phyloP scores from a whole-genome alignment of 345 rosid species.

The Lepidium africanum region DNA sequence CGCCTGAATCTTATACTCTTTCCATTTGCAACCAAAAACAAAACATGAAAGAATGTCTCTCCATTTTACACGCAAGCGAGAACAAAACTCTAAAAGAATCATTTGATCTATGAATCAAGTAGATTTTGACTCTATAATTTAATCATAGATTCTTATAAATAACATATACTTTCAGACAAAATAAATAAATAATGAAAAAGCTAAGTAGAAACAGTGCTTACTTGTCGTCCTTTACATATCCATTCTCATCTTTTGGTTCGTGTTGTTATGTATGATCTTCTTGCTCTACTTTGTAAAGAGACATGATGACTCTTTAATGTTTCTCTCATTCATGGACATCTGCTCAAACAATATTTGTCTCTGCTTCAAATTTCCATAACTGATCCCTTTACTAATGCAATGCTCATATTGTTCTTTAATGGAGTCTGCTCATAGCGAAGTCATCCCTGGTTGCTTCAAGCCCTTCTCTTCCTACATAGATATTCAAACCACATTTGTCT shows the following conservation, averaged over 20 bases:
- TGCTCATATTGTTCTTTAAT: neutral
- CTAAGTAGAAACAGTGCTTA: slow-evolving; percentile 14
- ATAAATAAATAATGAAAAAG: neutral
- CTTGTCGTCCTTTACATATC: neutral
- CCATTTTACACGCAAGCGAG: slow-evolving; percentile 11
- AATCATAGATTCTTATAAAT: neutral
- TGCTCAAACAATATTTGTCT: neutral
- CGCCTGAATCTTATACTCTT: neutral
- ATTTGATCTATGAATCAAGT: slow-evolving; percentile 10
- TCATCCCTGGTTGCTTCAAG: slow-evolving; percentile 11
- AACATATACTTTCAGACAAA: neutral
- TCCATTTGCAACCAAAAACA: neutral
- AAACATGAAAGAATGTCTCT: neutral
- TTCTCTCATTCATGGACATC: neutral
- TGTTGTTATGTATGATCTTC: neutral
- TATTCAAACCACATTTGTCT: neutral
- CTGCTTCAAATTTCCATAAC: neutral
- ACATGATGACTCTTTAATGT: neutral
- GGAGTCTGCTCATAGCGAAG: slow-evolving; percentile 10
- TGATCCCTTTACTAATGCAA: neutral
- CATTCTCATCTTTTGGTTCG: slow-evolving; percentile 4
- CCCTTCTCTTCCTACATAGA: slow-evolving; percentile 25
- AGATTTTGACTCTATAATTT: slow-evolving; percentile 5
- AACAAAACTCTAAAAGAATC: slow-evolving; percentile 8
- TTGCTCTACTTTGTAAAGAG: neutral